phyloP scores from a whole-genome alignment of 805 yeast species.

The Sugiyamaella boreocaroliniensis region DNA sequence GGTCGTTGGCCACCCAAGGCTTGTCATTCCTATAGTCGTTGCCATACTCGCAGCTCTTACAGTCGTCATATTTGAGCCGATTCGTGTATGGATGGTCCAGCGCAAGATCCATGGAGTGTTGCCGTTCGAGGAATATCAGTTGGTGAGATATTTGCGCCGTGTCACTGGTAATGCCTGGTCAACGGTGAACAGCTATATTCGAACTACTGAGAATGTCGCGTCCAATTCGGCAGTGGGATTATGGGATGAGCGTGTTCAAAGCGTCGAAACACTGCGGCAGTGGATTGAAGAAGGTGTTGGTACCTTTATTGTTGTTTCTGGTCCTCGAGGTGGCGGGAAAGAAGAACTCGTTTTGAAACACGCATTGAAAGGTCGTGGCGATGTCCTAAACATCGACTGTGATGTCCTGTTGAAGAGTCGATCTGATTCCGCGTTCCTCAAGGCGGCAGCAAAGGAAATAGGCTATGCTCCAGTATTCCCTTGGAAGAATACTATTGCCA shows the following conservation, averaged over 20 bases:
- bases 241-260: constrained; percentile 68
- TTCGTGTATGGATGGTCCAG: constrained; percentile 71
- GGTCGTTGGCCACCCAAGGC: constrained; percentile 68
- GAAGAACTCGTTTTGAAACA: constrained; percentile 66
- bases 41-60: constrained; percentile 78
- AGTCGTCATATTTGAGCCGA: constrained; percentile 86
- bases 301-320: constrained; percentile 82
- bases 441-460: constrained; percentile 61
- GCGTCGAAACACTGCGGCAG: constrained; percentile 58
- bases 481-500: constrained; percentile 77
- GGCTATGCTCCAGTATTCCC: constrained; percentile 95
- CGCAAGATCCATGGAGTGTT: constrained; percentile 46
- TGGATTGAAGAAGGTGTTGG: constrained; percentile 87
- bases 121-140: constrained; percentile 7
- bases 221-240: constrained; percentile 25
- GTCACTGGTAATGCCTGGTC: constrained; percentile 28
- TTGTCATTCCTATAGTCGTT: constrained; percentile 70
- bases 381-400: constrained; percentile 70
- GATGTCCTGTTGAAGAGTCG: constrained; percentile 66
- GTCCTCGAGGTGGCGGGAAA: constrained; percentile 96
- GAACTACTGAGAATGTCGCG: constrained; percentile 12
- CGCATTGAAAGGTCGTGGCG: constrained; percentile 52
- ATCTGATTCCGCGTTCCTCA: constrained; percentile 62
- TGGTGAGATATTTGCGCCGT: constrained; percentile 1
- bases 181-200: constrained; percentile 33